These are phyloP conservation scores for Westerdykella ornata DNA, from an alignment of 2,329 filamentous ascomycete species.

Conservation along the genomic window DNA sequence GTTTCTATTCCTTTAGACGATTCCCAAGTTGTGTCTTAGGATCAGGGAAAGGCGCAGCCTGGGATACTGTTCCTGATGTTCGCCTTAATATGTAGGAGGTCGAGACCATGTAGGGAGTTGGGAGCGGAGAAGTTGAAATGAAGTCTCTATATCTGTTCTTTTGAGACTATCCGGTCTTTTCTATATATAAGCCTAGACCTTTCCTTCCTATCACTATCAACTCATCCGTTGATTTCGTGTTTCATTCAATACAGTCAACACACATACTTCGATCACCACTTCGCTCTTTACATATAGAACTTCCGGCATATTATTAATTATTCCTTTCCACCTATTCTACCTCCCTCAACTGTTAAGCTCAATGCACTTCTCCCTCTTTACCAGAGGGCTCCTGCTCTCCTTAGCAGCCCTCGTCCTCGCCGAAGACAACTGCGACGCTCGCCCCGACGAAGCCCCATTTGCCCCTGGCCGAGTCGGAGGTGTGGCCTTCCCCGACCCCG, in stretches of 20 bases:
- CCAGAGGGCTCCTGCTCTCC: not conserved
- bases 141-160: too few species aligned
- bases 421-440: not conserved
- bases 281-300: not conserved
- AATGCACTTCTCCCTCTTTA: conserved; percentile 2
- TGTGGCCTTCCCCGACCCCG: not conserved
- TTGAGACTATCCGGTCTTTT: too few species aligned
- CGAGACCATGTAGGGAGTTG: too few species aligned
- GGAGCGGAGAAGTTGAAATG: too few species aligned
- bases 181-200: too few species aligned
- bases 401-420: conserved; percentile 1
- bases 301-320: not conserved
- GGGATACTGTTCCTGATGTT: too few species aligned
- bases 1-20: too few species aligned
- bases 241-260: not conserved
- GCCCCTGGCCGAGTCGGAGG: not conserved
- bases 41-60: too few species aligned
- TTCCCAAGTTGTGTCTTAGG: too few species aligned
- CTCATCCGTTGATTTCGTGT: not conserved
- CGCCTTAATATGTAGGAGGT: too few species aligned
- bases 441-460: not conserved
- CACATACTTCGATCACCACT: not conserved
- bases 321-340: not conserved
- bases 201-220: too few species aligned
- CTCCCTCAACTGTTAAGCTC: not conserved